Percentiles rank a stretch among this genome's conserved stretches.
Conservation (phyloP, 2,329 filamentous ascomycete species). For the Xenoacremonium recifei region DNA sequence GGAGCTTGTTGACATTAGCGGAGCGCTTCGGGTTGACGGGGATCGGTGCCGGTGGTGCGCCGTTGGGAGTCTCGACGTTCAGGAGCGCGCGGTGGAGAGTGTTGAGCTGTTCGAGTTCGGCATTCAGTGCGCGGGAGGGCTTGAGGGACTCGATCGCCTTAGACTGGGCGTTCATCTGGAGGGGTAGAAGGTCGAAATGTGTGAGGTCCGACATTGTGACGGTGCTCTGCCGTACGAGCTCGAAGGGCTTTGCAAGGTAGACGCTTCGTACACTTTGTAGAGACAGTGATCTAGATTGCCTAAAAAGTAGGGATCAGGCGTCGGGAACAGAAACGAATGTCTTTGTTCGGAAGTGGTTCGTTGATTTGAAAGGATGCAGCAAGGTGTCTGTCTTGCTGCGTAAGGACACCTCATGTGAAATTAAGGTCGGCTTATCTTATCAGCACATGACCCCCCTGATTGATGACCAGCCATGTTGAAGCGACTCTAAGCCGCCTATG, state of each 20-base stretch:
- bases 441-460: conserved; percentile 31
- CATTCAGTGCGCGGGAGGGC: conserved; percentile 50
- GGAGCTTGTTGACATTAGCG: conserved; percentile 85
- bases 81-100: conserved; percentile 73
- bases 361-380: no score
- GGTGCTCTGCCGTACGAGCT: no score
- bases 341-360: no score
- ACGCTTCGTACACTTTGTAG: no score
- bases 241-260: not conserved
- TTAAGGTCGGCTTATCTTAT: conserved; percentile 34
- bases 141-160: conserved; percentile 64
- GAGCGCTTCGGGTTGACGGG: conserved; percentile 91
- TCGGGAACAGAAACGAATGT: no score
- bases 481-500: no score
- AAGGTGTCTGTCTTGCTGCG: not conserved
- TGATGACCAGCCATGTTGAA: no score
- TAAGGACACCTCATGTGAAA: conserved; percentile 33
- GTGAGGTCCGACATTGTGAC: conserved; percentile 57
- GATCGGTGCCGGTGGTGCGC: conserved; percentile 78
- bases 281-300: no score
- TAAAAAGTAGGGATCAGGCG: no score
- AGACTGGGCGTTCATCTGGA: conserved; percentile 77
- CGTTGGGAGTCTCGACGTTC: conserved; percentile 49
- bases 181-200: conserved; percentile 78
- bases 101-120: conserved; percentile 75